Evolutionary conservation across 495 filamentous ascomycete species (phyloP).

Genomic region (Opeltia flavorubescens): DNA sequence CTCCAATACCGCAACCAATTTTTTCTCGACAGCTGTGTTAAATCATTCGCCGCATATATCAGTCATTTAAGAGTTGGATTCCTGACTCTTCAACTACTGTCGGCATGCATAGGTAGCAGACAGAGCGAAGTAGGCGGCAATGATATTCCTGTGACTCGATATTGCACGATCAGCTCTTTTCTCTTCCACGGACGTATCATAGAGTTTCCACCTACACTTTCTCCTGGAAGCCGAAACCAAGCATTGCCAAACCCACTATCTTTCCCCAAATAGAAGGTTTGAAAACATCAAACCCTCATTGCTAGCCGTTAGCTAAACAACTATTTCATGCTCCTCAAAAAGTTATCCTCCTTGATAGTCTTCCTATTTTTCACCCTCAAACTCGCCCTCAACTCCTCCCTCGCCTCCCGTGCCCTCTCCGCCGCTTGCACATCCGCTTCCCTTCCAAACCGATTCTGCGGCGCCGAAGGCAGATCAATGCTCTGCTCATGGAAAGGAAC

Average conservation of each 20-base stretch:
- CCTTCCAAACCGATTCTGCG: conserved; percentile 20
- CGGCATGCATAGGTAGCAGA: too few species aligned
- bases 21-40: too few species aligned
- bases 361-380: conserved; percentile 55
- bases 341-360: conserved; percentile 85
- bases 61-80: too few species aligned
- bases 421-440: conserved; percentile 17
- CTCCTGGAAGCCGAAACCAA: too few species aligned
- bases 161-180: too few species aligned
- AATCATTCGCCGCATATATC: too few species aligned
- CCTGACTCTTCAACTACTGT: too few species aligned
- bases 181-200: too few species aligned
- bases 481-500: conserved; percentile 46
- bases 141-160: too few species aligned
- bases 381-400: conserved; percentile 27
- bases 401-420: conserved; percentile 22
- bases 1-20: too few species aligned
- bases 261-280: background rate
- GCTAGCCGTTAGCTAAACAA: background rate
- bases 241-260: background rate
- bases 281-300: background rate
- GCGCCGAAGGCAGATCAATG: conserved; percentile 58
- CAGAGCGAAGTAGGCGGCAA: too few species aligned
- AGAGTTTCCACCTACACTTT: too few species aligned
- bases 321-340: conserved; percentile 65